phyloP scores from a whole-genome alignment of 257 asterid species.

The Dorcoceras hygrometricum region DNA sequence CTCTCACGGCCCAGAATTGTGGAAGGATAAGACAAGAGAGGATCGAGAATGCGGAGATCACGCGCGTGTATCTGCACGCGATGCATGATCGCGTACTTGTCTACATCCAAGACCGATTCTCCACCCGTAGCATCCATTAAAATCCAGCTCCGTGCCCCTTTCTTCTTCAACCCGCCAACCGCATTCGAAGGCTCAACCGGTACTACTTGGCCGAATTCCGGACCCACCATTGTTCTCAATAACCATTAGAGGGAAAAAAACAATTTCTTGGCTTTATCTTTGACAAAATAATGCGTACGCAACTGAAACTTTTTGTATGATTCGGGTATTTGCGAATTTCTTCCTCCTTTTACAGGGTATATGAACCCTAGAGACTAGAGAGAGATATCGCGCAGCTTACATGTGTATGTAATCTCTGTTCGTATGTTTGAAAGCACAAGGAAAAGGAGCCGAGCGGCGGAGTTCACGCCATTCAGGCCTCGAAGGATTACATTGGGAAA shows the following conservation, averaged over 20 bases:
- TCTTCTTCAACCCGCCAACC: conserved; percentile 52
- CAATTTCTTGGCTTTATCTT: not conserved
- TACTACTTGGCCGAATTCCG: conserved; percentile 61
- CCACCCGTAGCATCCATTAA: conserved; percentile 57
- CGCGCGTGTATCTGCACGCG: conserved; percentile 91
- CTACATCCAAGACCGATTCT: conserved; percentile 60
- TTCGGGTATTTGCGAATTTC: not conserved
- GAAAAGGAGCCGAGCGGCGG: too few relatives aligned
- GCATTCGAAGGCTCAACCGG: conserved; percentile 58
- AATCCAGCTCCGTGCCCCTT: conserved; percentile 74
- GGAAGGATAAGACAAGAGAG: conserved; percentile 76
- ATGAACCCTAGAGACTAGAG: not conserved
- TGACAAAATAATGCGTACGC: conserved; percentile 5
- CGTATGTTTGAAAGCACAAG: too few relatives aligned
- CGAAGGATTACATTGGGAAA: too few relatives aligned
- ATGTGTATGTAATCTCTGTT: not conserved
- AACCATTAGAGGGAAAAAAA: conserved; percentile 26
- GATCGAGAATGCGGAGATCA: conserved; percentile 86
- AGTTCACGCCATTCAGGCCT: too few relatives aligned
- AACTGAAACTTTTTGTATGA: not conserved
- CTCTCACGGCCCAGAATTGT: conserved; percentile 83
- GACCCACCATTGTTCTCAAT: conserved; percentile 45
- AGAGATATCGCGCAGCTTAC: not conserved
- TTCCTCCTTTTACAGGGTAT: not conserved
- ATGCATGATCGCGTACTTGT: conserved; percentile 83